Evolutionary conservation across 106 monocot genomes (phyloP), one percentile per base, ranked within the genome.

Genomic region (Iris macrosiphon): DNA sequence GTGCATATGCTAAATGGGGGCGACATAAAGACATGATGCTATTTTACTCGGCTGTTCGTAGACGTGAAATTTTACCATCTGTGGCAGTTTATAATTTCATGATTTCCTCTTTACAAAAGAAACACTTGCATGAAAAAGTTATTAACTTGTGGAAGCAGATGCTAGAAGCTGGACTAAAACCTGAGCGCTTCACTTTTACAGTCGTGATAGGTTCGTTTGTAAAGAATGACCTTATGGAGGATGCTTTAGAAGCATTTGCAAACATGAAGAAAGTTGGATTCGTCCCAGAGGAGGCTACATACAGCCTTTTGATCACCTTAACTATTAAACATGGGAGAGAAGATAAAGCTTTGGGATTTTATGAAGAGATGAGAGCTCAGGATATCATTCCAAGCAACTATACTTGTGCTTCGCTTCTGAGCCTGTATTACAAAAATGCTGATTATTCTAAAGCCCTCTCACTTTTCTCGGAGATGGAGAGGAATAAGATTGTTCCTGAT

Each of bases 1-100:
- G 98, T 74, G 75, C 83, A n/a, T 98, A 98, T 65, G 90, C 98
- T 44, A 83, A 75, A 62, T 98, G 90, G 87, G 90, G 86, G 10
- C 74, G 80, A 10, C 82, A 74, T 57, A 90, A 91, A 31, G 75
- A 86, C 47, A 91, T 98, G 98, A 47, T 98, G 65, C 25, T 80
- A 46, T 98, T 98, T 62, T 87, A 98, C 53, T 70, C 75, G 21
- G 77, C 87, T 37, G 83, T 91, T 23, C 67, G 69, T 24, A 87
- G 77, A 41, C 67, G 75, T 60, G 83, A 76, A 28, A 68, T 91
- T 39, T 45, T 84, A 51, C 98, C 83, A 3, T 70, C 98, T 18
- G 57, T 98, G 63, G 65, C 80, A 11, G 98, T 98, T 59, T 98
- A 67, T 52, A 98, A 98, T 71, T 91, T 86, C 68, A 98, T 98